These are phyloP conservation scores for Aspergillus asperescens DNA, from an alignment of 495 filamentous ascomycete genomes.

Conservation along the genomic window DNA sequence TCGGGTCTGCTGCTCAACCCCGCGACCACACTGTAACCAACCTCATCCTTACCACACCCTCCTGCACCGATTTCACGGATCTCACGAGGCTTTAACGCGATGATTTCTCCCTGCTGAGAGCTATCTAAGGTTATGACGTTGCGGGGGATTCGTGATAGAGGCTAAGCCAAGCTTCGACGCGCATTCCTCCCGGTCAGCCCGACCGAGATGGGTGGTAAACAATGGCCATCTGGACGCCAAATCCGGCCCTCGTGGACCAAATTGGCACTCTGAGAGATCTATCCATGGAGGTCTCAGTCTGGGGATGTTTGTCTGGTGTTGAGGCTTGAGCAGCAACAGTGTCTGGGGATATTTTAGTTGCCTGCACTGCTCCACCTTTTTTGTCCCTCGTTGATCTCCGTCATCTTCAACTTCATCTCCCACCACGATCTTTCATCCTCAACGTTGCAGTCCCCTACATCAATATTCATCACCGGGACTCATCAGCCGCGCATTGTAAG, in stretches of 20 bases:
- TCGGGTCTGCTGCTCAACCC: constrained; percentile 16
- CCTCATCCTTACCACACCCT: constrained; percentile 4
- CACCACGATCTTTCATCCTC: not conserved
- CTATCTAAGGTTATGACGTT: not conserved
- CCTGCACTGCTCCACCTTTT: constrained; percentile 5
- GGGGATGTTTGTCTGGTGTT: not conserved
- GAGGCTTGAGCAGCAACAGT: not conserved
- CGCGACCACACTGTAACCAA: constrained; percentile 7
- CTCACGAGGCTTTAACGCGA: not conserved
- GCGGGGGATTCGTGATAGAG: not conserved
- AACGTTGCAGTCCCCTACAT: not conserved
- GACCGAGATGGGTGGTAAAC: not conserved
- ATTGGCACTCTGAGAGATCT: not conserved
- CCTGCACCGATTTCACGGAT: not conserved
- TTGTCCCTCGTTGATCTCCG: not conserved
- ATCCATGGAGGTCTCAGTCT: not conserved
- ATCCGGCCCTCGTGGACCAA: not conserved
- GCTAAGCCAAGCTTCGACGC: constrained; percentile 7
- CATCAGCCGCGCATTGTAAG: constrained; percentile 7
- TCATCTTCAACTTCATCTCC: constrained; percentile 2
- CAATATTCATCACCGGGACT: constrained; percentile 6
- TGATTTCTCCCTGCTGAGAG: not conserved
- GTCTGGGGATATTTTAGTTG: constrained; percentile 11
- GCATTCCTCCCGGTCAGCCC: not conserved
- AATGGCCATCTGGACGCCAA: not conserved